Conservation (phyloP, 2,329 filamentous ascomycete genomes). For the Sclerotinia trifoliorum region DNA sequence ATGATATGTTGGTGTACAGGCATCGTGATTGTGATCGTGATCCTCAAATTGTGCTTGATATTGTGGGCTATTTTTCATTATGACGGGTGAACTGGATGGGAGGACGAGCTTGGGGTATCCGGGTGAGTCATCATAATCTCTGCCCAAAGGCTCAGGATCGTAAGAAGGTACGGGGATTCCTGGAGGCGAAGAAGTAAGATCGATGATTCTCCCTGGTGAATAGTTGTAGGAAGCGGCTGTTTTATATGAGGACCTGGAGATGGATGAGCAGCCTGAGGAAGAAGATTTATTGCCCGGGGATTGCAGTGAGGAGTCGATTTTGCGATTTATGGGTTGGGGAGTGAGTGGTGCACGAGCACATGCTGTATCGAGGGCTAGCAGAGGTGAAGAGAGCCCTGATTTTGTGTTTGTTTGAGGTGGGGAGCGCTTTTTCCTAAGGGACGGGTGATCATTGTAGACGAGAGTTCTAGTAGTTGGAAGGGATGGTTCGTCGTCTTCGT, state of each 20-base stretch:
- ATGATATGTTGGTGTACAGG: background rate
- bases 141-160: background rate
- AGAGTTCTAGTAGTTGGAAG: background rate
- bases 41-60: background rate
- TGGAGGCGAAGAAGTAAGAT: conserved; percentile 15
- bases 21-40: background rate
- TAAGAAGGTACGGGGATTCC: background rate
- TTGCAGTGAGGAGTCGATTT: conserved; percentile 7
- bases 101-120: conserved; percentile 8
- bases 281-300: conserved; percentile 13
- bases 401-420: background rate
- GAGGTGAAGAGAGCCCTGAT: background rate
- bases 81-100: background rate
- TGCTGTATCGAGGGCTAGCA: background rate
- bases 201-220: conserved; percentile 8
- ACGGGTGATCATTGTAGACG: background rate
- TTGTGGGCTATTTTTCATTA: background rate
- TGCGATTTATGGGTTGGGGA: conserved; percentile 14
- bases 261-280: conserved; percentile 8
- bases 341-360: conserved; percentile 5
- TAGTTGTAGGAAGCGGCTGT: conserved; percentile 12
- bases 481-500: conserved; percentile 8
- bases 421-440: background rate
- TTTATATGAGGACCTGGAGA: conserved; percentile 17
- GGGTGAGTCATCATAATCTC: background rate